A percentile compares a stretch with the other conserved stretches of the same genome.
Evolutionary conservation across 2,329 filamentous ascomycete species (phyloP).

Genomic region (Colletotrichum kahawae): DNA sequence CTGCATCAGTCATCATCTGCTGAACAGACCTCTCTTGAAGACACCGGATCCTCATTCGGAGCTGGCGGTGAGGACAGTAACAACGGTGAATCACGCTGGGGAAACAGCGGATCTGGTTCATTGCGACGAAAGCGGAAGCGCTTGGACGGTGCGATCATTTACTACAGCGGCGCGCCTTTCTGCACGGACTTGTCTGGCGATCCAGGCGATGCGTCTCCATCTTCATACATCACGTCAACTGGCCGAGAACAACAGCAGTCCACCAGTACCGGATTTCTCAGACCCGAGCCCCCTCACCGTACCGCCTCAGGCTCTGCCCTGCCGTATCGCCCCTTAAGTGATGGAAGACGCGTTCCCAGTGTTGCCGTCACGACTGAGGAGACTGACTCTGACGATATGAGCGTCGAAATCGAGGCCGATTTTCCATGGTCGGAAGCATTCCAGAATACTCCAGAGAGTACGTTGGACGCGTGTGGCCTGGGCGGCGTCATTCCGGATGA

Average conservation of each 20-base stretch:
- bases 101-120: conserved; percentile 51
- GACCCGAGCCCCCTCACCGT: conserved; percentile 31
- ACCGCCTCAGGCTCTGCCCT: conserved; percentile 58
- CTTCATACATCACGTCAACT: conserved; percentile 54
- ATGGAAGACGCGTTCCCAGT: conserved; percentile 29
- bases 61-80: conserved; percentile 52
- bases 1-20: conserved; percentile 53
- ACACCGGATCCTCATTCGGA: conserved; percentile 53
- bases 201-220: conserved; percentile 50
- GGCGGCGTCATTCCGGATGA: conserved; percentile 67
- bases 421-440: conserved; percentile 50
- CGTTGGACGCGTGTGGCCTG: conserved; percentile 62
- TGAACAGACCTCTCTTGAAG: conserved; percentile 52
- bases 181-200: conserved; percentile 82
- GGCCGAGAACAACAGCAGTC: conserved; percentile 38
- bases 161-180: conserved; percentile 81
- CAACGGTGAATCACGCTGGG: conserved; percentile 51
- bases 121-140: conserved; percentile 57
- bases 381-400: conserved; percentile 39
- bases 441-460: conserved; percentile 41
- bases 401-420: conserved; percentile 42
- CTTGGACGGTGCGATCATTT: conserved; percentile 79
- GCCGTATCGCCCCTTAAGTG: conserved; percentile 54
- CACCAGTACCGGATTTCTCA: conserved; percentile 23
- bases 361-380: not conserved